Evolutionary conservation across 2,329 filamentous ascomycete genomes (phyloP).

Genomic region (Hypoxylon sp.): DNA sequence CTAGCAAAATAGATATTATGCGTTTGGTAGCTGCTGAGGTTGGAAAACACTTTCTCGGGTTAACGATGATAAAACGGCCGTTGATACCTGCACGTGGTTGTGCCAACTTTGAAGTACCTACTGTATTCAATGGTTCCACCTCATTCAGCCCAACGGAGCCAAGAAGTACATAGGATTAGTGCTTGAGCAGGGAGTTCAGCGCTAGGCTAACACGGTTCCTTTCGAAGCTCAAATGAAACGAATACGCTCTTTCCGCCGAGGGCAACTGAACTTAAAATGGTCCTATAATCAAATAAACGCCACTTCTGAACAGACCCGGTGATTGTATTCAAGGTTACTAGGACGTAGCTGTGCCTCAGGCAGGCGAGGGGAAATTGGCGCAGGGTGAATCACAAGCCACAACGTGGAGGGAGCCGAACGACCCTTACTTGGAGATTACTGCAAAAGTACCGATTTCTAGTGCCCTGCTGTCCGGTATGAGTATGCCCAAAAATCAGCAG

Average conservation of each 20-base stretch:
- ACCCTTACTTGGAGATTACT: conserved; percentile 14
- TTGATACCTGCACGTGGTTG: not conserved
- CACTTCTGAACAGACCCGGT: conserved; percentile 2
- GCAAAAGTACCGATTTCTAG: conserved; percentile 8
- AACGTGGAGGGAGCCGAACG: not conserved
- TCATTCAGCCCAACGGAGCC: not conserved
- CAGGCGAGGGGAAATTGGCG: not conserved
- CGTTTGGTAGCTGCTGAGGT: not conserved
- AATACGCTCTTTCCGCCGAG: not conserved
- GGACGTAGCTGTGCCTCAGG: not conserved
- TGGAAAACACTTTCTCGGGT: too few species aligned
- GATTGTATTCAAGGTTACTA: not conserved
- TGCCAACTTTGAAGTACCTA: not conserved
- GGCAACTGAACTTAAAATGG: not conserved
- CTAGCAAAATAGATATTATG: not conserved
- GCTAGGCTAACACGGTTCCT: conserved; percentile 1
- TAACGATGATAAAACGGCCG: not conserved
- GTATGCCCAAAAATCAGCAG: conserved; percentile 15
- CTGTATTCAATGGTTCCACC: not conserved
- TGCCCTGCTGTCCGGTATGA: not conserved
- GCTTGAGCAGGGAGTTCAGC: conserved; percentile 1
- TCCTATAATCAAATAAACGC: not conserved
- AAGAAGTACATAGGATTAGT: not conserved
- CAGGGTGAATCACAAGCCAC: conserved; percentile 6
- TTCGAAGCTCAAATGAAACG: conserved; percentile 7